These are phyloP conservation scores for Botrytis squamosa DNA, from an alignment of 2,329 filamentous ascomycete species.

Conservation along the genomic window DNA sequence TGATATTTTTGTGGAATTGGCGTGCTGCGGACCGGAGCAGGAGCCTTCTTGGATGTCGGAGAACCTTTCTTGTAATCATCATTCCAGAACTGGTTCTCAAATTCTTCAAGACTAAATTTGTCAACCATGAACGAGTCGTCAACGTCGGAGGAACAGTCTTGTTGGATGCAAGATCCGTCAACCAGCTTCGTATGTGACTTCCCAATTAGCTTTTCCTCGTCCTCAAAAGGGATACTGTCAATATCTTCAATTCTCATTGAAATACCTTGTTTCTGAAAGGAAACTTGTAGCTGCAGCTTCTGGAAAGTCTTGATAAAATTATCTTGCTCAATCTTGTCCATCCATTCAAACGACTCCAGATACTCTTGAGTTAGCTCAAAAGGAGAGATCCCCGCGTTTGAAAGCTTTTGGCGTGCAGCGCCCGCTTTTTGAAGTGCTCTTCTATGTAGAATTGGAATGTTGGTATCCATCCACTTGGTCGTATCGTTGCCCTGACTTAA, in stretches of 20 bases:
- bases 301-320: constrained; percentile 22
- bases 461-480: constrained; percentile 22
- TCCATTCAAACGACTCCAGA: constrained; percentile 26
- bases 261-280: constrained; percentile 20
- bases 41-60: neutral
- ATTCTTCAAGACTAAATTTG: constrained; percentile 8
- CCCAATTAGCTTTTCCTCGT: constrained; percentile 13
- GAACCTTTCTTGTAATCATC: neutral
- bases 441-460: constrained; percentile 16
- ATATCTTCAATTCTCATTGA: constrained; percentile 22
- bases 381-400: constrained; percentile 24
- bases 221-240: neutral
- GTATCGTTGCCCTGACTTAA: constrained; percentile 17
- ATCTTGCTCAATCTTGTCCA: constrained; percentile 25
- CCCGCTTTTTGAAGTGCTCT: constrained; percentile 22
- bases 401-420: constrained; percentile 20
- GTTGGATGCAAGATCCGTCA: constrained; percentile 11
- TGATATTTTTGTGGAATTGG: neutral
- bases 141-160: neutral
- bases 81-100: constrained; percentile 9
- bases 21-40: neutral
- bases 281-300: constrained; percentile 17
- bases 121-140: constrained; percentile 17
- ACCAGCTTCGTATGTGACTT: constrained; percentile 11
- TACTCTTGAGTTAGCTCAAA: constrained; percentile 21